Evolutionary conservation across 192 early-diverging fungal genomes (phyloP).

Genomic region (Coemansia sp.): DNA sequence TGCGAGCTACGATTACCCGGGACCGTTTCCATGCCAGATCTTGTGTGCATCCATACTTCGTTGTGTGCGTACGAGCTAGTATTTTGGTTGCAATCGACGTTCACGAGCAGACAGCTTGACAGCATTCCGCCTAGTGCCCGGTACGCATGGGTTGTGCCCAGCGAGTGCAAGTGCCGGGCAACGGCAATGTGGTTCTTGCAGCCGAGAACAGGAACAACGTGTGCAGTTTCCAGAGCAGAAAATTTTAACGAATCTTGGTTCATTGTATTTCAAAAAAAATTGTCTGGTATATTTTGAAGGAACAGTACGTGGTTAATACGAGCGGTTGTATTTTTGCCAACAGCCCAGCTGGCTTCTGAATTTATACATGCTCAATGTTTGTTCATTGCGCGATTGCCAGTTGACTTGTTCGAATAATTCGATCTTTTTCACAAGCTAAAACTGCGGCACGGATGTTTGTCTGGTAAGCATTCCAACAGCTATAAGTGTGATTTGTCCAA

Average conservation of each 20-base stretch:
- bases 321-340: too few relatives aligned
- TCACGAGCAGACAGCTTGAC: background rate
- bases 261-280: background rate
- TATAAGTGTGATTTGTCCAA: too few relatives aligned
- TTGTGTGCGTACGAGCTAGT: background rate
- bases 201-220: slow-evolving; percentile 1
- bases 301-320: too few relatives aligned
- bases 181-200: background rate
- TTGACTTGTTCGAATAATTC: too few relatives aligned
- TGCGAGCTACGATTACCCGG: background rate
- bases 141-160: slow-evolving; percentile 5
- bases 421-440: too few relatives aligned
- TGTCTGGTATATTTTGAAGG: too few relatives aligned
- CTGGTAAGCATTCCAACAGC: too few relatives aligned
- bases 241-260: slow-evolving; percentile 1
- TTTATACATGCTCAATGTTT: too few relatives aligned
- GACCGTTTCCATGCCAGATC: background rate
- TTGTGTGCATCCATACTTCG: slow-evolving; percentile 5
- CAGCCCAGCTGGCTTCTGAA: too few relatives aligned
- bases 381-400: too few relatives aligned
- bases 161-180: slow-evolving; percentile 1
- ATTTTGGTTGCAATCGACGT: background rate
- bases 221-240: slow-evolving; percentile 5
- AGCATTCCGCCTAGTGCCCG: background rate
- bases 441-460: too few relatives aligned